Percentiles rank a stretch among this genome's conserved stretches.
phyloP scores from a whole-genome alignment of 148 eudicot genomes.

The Selenicereus undatus region DNA sequence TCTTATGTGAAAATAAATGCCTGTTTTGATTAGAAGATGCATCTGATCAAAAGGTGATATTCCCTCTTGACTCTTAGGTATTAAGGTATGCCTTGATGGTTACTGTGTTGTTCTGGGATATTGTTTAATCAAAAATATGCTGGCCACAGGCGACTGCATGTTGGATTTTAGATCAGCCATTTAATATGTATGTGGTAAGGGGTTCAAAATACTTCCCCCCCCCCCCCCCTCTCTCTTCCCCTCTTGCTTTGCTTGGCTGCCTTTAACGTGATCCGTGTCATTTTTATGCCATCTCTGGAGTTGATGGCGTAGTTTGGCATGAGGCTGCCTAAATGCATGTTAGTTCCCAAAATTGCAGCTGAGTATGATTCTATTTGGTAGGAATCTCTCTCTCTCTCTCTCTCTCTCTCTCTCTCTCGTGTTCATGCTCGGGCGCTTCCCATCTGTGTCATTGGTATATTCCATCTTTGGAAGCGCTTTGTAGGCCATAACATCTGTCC shows the following conservation, averaged over 20 bases:
- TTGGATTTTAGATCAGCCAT: conserved; percentile 20
- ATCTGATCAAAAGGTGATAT: conserved; percentile 6
- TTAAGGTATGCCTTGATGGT: conserved; percentile 8
- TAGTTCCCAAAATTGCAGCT: conserved; percentile 5
- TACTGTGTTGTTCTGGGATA: conserved; percentile 7
- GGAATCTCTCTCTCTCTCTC: conserved; percentile 15
- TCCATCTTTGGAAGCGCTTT: not conserved
- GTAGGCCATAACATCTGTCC: not conserved
- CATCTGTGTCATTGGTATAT: not conserved
- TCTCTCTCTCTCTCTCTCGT: conserved; percentile 11
- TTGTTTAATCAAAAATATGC: conserved; percentile 7
- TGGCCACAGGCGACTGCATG: conserved; percentile 17
- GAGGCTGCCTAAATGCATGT: conserved; percentile 5
- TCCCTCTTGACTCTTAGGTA: conserved; percentile 12
- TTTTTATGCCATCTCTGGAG: conserved; percentile 13
- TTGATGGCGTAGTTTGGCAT: not conserved
- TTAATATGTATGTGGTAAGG: conserved; percentile 23
- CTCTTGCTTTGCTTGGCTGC: not conserved
- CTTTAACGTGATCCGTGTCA: conserved; percentile 2
- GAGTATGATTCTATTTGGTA: not conserved
- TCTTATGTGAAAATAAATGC: too few species aligned
- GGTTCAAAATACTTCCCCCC: conserved; percentile 3
- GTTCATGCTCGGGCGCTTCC: not conserved
- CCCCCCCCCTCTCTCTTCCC: not conserved
- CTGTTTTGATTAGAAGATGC: conserved; percentile 8